These are phyloP conservation scores for Thraustochytrium sp. DNA, from an alignment of 352 stramenopile genomes.

Conservation along the genomic window DNA sequence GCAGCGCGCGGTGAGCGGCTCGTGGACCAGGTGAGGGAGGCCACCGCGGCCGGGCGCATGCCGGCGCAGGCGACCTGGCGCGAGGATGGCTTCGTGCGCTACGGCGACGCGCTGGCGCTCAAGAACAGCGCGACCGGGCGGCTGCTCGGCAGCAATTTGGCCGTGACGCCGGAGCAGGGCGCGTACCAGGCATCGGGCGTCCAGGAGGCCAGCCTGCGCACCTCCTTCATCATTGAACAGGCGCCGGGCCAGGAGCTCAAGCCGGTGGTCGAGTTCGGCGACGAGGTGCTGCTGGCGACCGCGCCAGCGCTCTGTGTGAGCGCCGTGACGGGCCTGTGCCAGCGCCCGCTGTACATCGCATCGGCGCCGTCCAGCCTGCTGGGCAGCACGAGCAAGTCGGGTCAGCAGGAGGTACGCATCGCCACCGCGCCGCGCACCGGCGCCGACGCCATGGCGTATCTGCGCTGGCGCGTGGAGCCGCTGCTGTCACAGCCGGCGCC, in stretches of 20 bases:
- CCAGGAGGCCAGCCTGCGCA: not conserved
- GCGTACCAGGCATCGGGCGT: conserved; percentile 10
- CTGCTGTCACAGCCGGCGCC: not conserved
- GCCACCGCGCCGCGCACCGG: not conserved
- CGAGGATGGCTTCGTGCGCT: conserved; percentile 7
- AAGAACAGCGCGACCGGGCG: not conserved
- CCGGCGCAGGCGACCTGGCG: not conserved
- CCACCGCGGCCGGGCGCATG: not conserved
- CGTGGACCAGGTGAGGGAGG: not conserved
- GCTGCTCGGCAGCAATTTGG: not conserved
- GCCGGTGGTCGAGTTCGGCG: conserved; percentile 21
- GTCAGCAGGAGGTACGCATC: conserved; percentile 28
- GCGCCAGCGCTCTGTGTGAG: not conserved
- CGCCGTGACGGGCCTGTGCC: not conserved
- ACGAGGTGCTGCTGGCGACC: conserved; percentile 5
- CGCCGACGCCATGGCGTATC: not conserved
- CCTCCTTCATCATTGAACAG: conserved; percentile 2
- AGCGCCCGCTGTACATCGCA: not conserved
- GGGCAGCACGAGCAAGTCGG: not conserved
- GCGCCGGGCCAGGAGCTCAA: not conserved
- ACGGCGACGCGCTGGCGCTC: not conserved
- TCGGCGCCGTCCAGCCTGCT: not conserved
- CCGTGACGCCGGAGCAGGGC: not conserved
- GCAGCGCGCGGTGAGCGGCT: not conserved
- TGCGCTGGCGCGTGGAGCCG: conserved; percentile 17